Evolutionary conservation across 2,329 filamentous ascomycete genomes (phyloP).

Genomic region (Macroventuria anomochaeta): DNA sequence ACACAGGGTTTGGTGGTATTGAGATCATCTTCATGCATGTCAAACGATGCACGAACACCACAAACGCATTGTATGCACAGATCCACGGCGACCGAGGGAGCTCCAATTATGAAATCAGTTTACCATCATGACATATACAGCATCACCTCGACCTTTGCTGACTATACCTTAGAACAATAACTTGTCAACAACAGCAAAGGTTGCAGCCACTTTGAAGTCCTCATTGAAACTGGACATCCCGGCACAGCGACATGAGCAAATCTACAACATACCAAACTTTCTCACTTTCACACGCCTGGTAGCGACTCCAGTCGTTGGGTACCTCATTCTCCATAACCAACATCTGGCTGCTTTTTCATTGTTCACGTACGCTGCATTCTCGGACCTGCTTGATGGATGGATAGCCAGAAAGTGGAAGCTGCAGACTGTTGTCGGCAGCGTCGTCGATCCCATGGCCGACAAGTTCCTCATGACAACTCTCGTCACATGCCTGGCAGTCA

Average conservation of each 20-base stretch:
- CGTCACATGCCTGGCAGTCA: slow-evolving; percentile 82
- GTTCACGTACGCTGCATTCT: slow-evolving; percentile 91
- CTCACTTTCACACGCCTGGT: slow-evolving; percentile 86
- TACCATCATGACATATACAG: background rate
- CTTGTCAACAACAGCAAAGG: slow-evolving; percentile 25
- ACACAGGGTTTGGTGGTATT: background rate
- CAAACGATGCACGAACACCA: background rate
- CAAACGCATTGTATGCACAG: background rate
- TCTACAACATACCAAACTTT: slow-evolving; percentile 95
- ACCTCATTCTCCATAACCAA: slow-evolving; percentile 83
- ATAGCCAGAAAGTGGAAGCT: slow-evolving; percentile 87
- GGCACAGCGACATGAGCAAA: slow-evolving; percentile 70
- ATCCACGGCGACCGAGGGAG: too few relatives aligned
- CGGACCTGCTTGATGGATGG: slow-evolving; percentile 91
- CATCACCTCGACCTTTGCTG: background rate
- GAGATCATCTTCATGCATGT: background rate
- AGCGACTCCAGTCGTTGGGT: slow-evolving; percentile 84
- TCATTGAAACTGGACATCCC: slow-evolving; percentile 32
- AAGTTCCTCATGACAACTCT: slow-evolving; percentile 94
- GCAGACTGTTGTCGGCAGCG: slow-evolving; percentile 90
- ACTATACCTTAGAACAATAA: slow-evolving; percentile 8
- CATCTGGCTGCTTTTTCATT: slow-evolving; percentile 79
- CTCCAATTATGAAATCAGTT: background rate
- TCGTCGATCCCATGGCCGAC: slow-evolving; percentile 91
- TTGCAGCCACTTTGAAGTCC: slow-evolving; percentile 38